Evolutionary conservation across 2,329 filamentous ascomycete genomes (phyloP), one percentile per base, ranked within the genome.

Genomic region (Chrysosporium keratinophilum): DNA sequence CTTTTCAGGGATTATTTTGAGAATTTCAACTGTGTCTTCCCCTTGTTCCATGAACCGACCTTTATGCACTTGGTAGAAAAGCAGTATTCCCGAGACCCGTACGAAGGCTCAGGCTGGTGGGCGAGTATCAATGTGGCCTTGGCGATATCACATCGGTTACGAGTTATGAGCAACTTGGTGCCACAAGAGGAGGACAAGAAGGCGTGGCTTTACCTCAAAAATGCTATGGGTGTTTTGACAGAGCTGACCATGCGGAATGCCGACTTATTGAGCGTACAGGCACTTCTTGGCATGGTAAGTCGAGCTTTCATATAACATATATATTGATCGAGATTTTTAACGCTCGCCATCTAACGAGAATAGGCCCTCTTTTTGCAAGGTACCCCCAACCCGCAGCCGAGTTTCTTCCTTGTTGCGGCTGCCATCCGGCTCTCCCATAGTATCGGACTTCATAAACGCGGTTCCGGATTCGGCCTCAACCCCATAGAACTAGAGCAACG

Each of bases 1-100:
- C 74, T 97, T 37, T 80, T 96, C 57, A 88, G 86, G 69, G 93
- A 98, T 69, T 98, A 85, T 65, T 98, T 98, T 61, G 88, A 95
- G 64, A 96, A 96, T 71, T 97, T 98, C 78, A 98, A 98, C 74
- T 93, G 88, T 80, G 91, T 97, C 80, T 95, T 97, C 65, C 93
- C 93, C 5, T 76, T 98, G 3, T 98, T 95, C 65, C 93, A 98
- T 69, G 90, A 96, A 68, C 90, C 91, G 1, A 97, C 93, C 0
- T 98, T 98, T 66, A 97, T 97, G 88, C 90, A 96, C 65, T 76
- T 97, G 4, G 89, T 96, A 33, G 89, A 97, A 65, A 83, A 86
- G 61, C 91, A 97, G 67, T 98, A 97, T 69, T 94, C 89, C 0
- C 76, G 83, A 48, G 87, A 97, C 61, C 91, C 91, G 0, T 97